phyloP scores from a whole-genome alignment of 2,329 filamentous ascomycete species.

The Grosmannia penicillata region DNA sequence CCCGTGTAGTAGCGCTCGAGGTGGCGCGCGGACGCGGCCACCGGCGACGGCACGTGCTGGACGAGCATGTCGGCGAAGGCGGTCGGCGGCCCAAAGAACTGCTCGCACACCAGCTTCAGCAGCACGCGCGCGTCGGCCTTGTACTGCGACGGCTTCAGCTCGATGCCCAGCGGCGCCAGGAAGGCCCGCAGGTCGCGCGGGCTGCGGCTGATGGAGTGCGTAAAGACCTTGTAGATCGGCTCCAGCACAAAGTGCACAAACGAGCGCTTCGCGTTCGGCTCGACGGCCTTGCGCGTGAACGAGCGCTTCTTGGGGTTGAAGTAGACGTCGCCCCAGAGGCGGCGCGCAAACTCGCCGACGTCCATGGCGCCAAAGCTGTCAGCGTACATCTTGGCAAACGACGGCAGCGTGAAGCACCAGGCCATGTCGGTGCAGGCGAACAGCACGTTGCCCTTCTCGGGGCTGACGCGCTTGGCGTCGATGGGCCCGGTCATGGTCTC shows the following conservation, averaged over 20 bases:
- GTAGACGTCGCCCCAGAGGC: conserved; percentile 94
- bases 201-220: conserved; percentile 83
- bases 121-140: conserved; percentile 80
- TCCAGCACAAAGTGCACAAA: conserved; percentile 94
- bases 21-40: conserved; percentile 60
- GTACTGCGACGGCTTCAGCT: conserved; percentile 82
- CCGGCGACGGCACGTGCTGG: conserved; percentile 75
- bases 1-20: conserved; percentile 87
- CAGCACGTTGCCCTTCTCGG: conserved; percentile 95
- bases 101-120: conserved; percentile 77
- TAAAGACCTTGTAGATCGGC: conserved; percentile 95
- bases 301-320: conserved; percentile 83
- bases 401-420: conserved; percentile 91
- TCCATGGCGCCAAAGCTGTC: conserved; percentile 76
- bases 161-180: conserved; percentile 64
- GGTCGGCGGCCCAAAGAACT: conserved; percentile 82
- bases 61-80: conserved; percentile 91
- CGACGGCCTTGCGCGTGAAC: conserved; percentile 76
- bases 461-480: conserved; percentile 68
- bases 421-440: conserved; percentile 89
- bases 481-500: conserved; percentile 71
- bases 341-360: conserved; percentile 63
- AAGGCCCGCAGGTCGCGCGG: conserved; percentile 72
- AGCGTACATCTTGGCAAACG: conserved; percentile 93
- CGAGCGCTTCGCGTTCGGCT: conserved; percentile 66